A percentile compares a stretch with the other conserved stretches of the same genome.
Evolutionary conservation across 2,329 filamentous ascomycete species (phyloP).

Genomic region (Fusarium robinianum): DNA sequence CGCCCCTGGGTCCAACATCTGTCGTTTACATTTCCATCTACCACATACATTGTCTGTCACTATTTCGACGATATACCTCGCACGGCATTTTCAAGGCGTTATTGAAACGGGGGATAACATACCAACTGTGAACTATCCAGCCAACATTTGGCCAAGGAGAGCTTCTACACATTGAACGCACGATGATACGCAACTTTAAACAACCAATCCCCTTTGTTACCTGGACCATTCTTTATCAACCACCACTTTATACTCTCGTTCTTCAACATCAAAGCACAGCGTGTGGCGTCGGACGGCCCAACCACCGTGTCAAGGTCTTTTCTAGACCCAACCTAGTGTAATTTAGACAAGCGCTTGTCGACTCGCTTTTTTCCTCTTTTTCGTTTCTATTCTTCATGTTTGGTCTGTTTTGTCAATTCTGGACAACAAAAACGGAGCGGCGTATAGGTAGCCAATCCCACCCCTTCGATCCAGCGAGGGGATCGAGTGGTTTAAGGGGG

Average conservation of each 20-base stretch:
- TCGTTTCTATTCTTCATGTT: constrained; percentile 22
- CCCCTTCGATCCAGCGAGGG: constrained; percentile 23
- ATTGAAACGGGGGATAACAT: constrained; percentile 16
- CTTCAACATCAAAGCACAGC: constrained; percentile 34
- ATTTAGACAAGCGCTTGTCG: constrained; percentile 34
- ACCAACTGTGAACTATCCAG: constrained; percentile 12
- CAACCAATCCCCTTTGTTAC: constrained; percentile 32
- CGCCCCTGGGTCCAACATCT: background rate
- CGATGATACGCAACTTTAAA: constrained; percentile 33
- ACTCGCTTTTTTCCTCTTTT: constrained; percentile 28
- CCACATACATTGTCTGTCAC: constrained; percentile 10
- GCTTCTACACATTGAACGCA: constrained; percentile 20
- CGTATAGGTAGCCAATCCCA: constrained; percentile 23
- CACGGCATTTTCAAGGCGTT: constrained; percentile 30
- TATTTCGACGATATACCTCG: constrained; percentile 10
- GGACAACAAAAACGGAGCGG: constrained; percentile 34
- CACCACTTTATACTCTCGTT: constrained; percentile 27
- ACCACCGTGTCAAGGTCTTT: constrained; percentile 20
- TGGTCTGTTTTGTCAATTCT: constrained; percentile 27
- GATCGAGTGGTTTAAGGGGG: constrained; percentile 19
- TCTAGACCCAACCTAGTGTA: constrained; percentile 31
- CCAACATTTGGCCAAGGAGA: constrained; percentile 11
- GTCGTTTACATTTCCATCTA: constrained; percentile 12
- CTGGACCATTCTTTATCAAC: constrained; percentile 25
- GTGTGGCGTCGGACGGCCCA: constrained; percentile 32